phyloP scores from a whole-genome alignment of 805 yeast species.

The Saccharomycopsis oosterbeekiorum region DNA sequence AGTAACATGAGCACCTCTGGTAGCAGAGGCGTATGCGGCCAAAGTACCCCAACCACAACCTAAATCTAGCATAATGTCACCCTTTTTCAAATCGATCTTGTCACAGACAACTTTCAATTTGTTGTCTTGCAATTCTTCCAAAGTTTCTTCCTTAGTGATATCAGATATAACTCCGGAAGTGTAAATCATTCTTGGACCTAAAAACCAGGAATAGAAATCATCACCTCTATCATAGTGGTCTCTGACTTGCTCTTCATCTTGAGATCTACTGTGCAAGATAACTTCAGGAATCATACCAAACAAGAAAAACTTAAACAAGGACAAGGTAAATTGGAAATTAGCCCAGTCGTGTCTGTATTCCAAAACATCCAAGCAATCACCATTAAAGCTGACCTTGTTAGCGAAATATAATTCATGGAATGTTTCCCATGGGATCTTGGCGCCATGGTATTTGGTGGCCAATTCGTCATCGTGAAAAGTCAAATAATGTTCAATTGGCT shows the following conservation, averaged over 20 bases:
- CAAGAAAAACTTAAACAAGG: slow-evolving; percentile 70
- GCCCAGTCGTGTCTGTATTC: slow-evolving; percentile 93
- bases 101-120: slow-evolving; percentile 81
- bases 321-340: slow-evolving; percentile 62
- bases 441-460: slow-evolving; percentile 59
- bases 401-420: slow-evolving; percentile 83
- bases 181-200: slow-evolving; percentile 91
- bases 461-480: slow-evolving; percentile 71
- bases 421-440: slow-evolving; percentile 85
- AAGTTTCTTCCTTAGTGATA: slow-evolving; percentile 57
- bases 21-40: slow-evolving; percentile 72
- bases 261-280: slow-evolving; percentile 82
- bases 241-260: slow-evolving; percentile 93
- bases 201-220: slow-evolving; percentile 87
- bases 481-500: slow-evolving; percentile 69
- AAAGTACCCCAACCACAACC: slow-evolving; percentile 98
- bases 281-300: slow-evolving; percentile 90
- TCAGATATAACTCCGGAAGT: slow-evolving; percentile 80
- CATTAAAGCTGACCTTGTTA: slow-evolving; percentile 77
- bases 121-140: slow-evolving; percentile 80
- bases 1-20: slow-evolving; percentile 77
- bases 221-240: slow-evolving; percentile 96
- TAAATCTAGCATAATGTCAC: slow-evolving; percentile 69
- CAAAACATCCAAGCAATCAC: slow-evolving; percentile 73
- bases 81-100: slow-evolving; percentile 63